Evolutionary conservation across 306 rosid genomes (phyloP).

Genomic region (Inga laurina): DNA sequence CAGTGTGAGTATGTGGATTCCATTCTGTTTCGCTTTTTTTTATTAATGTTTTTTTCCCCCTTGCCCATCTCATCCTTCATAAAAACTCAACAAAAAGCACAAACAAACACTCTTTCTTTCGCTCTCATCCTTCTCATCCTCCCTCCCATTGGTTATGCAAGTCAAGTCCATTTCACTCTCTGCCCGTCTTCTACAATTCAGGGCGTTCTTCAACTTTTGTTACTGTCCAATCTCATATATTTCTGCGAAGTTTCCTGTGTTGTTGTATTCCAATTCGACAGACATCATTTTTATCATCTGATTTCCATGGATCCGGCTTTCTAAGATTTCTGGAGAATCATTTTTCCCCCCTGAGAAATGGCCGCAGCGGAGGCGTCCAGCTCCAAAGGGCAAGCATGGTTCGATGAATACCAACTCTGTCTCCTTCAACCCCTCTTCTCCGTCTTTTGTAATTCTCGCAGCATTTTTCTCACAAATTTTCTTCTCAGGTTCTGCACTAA

Average conservation of each 20-base stretch:
- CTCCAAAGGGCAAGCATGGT: slow-evolving; percentile 83
- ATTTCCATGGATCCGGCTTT: slow-evolving; percentile 16
- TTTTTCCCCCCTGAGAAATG: slow-evolving; percentile 34
- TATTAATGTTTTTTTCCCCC: neutral
- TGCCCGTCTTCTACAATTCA: neutral
- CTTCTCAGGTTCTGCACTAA: slow-evolving; percentile 68
- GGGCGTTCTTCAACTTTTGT: neutral
- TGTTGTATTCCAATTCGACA: neutral
- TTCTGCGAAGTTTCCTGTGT: slow-evolving; percentile 5
- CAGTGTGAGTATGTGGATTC: slow-evolving; percentile 49
- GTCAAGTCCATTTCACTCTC: slow-evolving; percentile 10
- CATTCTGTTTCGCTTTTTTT: slow-evolving; percentile 11
- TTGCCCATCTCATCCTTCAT: neutral
- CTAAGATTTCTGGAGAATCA: slow-evolving; percentile 7
- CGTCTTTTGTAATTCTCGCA: neutral
- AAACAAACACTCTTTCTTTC: slow-evolving; percentile 29
- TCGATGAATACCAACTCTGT: slow-evolving; percentile 5
- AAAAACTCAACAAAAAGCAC: slow-evolving; percentile 33
- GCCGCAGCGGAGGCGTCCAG: slow-evolving; percentile 44
- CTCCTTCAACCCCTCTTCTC: neutral
- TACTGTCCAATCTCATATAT: neutral
- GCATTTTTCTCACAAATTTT: slow-evolving; percentile 8
- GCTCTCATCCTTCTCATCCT: slow-evolving; percentile 12
- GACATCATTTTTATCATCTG: neutral
- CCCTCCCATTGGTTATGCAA: slow-evolving; percentile 15